Evolutionary conservation across 139 green algal genomes (phyloP), one percentile per base, ranked within the genome.

Genomic region (Bryopsis sp.): DNA sequence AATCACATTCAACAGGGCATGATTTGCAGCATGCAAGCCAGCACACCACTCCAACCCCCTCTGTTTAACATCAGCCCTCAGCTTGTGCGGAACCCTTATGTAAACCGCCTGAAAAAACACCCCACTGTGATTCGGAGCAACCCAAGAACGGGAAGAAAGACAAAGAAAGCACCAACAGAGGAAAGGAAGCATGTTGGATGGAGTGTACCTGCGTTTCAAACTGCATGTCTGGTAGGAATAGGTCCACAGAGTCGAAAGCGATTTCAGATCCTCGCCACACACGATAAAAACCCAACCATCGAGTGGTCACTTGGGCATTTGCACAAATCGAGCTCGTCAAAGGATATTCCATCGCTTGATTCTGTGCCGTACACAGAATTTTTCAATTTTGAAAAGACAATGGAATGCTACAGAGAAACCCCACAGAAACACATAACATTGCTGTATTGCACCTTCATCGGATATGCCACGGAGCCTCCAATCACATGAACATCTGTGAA

Each of bases 1-100:
- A 39, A 96, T 71, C 32, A 91, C 88, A 70, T 93, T 92, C 38
- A 96, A 77, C 62, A 97, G 22, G 0, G 92, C 92, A 68, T 98
- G 93, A 8, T 48, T 73, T 26, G 93, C 93, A 6, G 81, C 92
- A 68, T 98, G 93, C 54, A 96, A 54, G 35, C 81, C 80, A n/a
- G 87, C 90, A 1, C 85, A 47, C 63, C 91, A 94, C 19, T 70
- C 38, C 39, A 92, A 65, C 8, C 79, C 82, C 1, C 64, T 68
- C 1, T 43, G 67, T 7, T 64, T 48, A 39, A 72, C 85, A 39
- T 35, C 39, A 0, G 35, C 38, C 28, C 86, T 73, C 1, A 76
- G 83, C 6, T 47, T 64, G 31, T 78, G 71, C 0, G 93, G 92
- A 39, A 98, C 76, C 2, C 89, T 74, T 3, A 96, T 72, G 69